phyloP scores from a whole-genome alignment of 1,284 basidiomycete species.

The Garcileccinum viscosum region DNA sequence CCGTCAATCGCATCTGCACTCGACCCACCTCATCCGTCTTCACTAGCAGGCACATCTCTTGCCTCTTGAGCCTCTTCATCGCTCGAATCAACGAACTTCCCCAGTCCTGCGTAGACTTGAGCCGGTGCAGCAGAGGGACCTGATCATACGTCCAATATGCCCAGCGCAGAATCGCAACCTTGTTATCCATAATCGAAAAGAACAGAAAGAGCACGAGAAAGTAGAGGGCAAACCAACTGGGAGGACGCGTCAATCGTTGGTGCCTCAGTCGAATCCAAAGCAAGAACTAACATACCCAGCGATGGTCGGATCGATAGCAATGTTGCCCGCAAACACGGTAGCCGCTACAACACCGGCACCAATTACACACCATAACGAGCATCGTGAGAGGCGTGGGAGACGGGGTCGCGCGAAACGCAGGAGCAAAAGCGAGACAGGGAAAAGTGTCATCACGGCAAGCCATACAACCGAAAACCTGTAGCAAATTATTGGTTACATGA shows the following conservation, averaged over 20 bases:
- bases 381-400: slow-evolving; percentile 51
- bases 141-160: slow-evolving; percentile 72
- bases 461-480: slow-evolving; percentile 66
- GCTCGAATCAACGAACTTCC: slow-evolving; percentile 44
- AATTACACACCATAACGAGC: slow-evolving; percentile 47
- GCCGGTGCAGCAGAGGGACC: slow-evolving; percentile 50
- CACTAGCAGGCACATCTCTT: slow-evolving; percentile 64
- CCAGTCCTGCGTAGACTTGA: slow-evolving; percentile 46
- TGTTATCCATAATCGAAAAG: slow-evolving; percentile 58
- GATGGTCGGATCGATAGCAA: slow-evolving; percentile 59
- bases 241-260: slow-evolving; percentile 3
- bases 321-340: slow-evolving; percentile 63
- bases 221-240: slow-evolving; percentile 71
- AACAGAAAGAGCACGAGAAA: slow-evolving; percentile 54
- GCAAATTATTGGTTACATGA: not conserved
- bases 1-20: not conserved
- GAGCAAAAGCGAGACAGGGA: slow-evolving; percentile 64
- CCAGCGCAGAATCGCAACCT: slow-evolving; percentile 57
- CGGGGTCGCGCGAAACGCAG: slow-evolving; percentile 70
- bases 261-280: not conserved
- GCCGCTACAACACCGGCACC: slow-evolving; percentile 51
- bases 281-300: slow-evolving; percentile 49
- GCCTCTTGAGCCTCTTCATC: slow-evolving; percentile 55
- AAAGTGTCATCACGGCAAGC: slow-evolving; percentile 68
- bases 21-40: slow-evolving; percentile 64